These are phyloP conservation scores for Candida tibetensis DNA, from an alignment of 805 yeast species.

Conservation along the genomic window DNA sequence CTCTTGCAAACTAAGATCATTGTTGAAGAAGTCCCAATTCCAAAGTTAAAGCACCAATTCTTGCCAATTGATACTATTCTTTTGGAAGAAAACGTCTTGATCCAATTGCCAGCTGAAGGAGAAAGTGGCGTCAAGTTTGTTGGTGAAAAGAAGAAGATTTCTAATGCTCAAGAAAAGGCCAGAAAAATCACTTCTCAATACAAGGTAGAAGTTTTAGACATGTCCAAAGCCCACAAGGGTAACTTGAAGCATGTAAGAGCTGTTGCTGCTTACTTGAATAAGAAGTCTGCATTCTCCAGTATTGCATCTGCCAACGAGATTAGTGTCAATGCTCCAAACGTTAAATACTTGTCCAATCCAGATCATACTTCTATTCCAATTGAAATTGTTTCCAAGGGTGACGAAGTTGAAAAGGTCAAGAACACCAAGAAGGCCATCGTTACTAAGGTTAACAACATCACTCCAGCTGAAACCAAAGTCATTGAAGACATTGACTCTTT, in stretches of 20 bases:
- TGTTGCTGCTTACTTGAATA: constrained; percentile 63
- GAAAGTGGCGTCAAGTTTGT: constrained; percentile 55
- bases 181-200: constrained; percentile 57
- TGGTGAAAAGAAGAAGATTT: constrained; percentile 57
- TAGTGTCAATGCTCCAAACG: constrained; percentile 39
- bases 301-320: constrained; percentile 38
- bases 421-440: constrained; percentile 71
- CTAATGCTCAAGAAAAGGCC: constrained; percentile 61
- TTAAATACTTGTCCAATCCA: constrained; percentile 37
- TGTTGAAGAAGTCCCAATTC: constrained; percentile 60
- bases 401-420: constrained; percentile 50
- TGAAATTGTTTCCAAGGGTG: constrained; percentile 54
- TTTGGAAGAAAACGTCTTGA: constrained; percentile 53
- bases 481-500: constrained; percentile 67
- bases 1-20: constrained; percentile 44
- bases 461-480: constrained; percentile 61
- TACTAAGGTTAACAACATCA: constrained; percentile 62
- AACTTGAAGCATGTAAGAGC: constrained; percentile 72
- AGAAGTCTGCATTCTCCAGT: constrained; percentile 46
- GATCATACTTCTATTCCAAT: constrained; percentile 47
- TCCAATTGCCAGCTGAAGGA: constrained; percentile 50
- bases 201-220: constrained; percentile 67
- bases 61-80: constrained; percentile 56
- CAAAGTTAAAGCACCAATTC: constrained; percentile 66
- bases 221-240: constrained; percentile 86